Percentiles rank a stretch among this genome's conserved stretches.
These are phyloP conservation scores for Alternaria alternata DNA, from an alignment of 2,329 filamentous ascomycete genomes.

Conservation along the genomic window DNA sequence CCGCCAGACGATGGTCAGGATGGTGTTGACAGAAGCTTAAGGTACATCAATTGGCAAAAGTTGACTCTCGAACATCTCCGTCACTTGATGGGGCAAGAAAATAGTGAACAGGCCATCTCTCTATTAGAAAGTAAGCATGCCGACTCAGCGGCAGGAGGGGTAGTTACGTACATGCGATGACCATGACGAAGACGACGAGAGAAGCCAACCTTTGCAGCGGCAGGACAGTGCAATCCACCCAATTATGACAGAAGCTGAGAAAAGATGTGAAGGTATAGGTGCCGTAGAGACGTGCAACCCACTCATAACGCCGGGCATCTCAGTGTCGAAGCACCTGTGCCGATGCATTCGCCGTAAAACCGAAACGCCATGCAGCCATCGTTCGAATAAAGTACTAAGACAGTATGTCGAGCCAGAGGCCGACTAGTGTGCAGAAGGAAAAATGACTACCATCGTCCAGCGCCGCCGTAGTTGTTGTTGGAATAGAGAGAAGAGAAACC, in stretches of 20 bases:
- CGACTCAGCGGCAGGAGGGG: conserved; percentile 51
- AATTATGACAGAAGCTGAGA: conserved; percentile 35
- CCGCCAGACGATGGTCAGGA: conserved; percentile 21
- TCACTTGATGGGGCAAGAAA: conserved; percentile 46
- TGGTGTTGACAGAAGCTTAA: conserved; percentile 31
- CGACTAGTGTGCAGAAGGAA: conserved; percentile 44
- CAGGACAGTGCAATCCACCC: conserved; percentile 47
- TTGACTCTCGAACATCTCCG: conserved; percentile 51
- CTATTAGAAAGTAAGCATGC: conserved; percentile 55
- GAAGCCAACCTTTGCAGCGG: conserved; percentile 47
- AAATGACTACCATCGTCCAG: conserved; percentile 50
- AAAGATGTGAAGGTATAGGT: conserved; percentile 42
- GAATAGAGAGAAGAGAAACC: conserved; percentile 90
- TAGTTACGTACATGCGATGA: conserved; percentile 55
- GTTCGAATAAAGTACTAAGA: conserved; percentile 42
- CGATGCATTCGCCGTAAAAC: conserved; percentile 50
- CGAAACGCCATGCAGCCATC: conserved; percentile 51
- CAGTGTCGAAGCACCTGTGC: conserved; percentile 46
- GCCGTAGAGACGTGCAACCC: conserved; percentile 41
- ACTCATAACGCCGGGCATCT: conserved; percentile 50
- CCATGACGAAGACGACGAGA: conserved; percentile 58
- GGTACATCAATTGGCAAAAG: conserved; percentile 41
- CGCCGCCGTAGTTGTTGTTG: conserved; percentile 60
- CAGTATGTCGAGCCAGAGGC: conserved; percentile 37
- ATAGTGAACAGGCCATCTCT: conserved; percentile 49